Conservation (phyloP, 345 rosid species). For the Raphanus raphanistrum region DNA sequence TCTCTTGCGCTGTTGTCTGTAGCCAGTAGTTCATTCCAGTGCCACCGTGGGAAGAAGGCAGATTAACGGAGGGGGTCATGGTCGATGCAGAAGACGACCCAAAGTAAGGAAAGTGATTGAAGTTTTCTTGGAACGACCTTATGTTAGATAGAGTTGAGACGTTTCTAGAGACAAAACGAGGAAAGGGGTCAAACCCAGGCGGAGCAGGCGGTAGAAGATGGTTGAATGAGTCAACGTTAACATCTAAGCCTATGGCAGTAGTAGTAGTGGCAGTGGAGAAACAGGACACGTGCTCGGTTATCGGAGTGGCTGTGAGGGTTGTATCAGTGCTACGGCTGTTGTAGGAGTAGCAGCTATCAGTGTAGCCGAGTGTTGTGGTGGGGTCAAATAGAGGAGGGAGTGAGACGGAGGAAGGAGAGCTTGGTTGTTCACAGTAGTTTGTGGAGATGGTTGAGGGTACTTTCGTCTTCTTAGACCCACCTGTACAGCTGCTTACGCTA, state of each 20-base stretch:
- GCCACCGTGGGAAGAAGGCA: constrained; percentile 32
- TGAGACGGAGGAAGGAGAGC: constrained; percentile 74
- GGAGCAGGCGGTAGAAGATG: constrained; percentile 24
- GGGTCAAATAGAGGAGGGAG: constrained; percentile 79
- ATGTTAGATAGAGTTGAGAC: constrained; percentile 57
- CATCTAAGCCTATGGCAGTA: constrained; percentile 44
- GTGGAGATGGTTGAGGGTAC: constrained; percentile 31
- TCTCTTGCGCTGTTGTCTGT: constrained; percentile 28
- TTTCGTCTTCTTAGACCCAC: constrained; percentile 51
- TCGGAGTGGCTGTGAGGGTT: constrained; percentile 47
- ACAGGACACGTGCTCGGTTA: constrained; percentile 99
- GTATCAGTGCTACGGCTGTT: constrained; percentile 66
- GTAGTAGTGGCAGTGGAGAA: constrained; percentile 90
- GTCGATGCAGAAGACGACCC: constrained; percentile 42
- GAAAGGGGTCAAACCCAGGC: constrained; percentile 30
- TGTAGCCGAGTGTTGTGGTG: constrained; percentile 36
- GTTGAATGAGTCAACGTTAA: constrained; percentile 33
- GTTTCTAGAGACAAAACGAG: constrained; percentile 40
- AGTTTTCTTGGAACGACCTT: constrained; percentile 82
- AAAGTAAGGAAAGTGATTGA: constrained; percentile 55
- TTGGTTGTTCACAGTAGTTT: constrained; percentile 48
- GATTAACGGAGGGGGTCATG: constrained; percentile 15
- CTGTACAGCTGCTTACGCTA: constrained; percentile 24
- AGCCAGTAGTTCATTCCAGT: constrained; percentile 44
- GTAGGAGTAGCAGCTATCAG: constrained; percentile 60